phyloP scores from a whole-genome alignment of 2,329 filamentous ascomycete genomes.

The Cytospora leucostoma region DNA sequence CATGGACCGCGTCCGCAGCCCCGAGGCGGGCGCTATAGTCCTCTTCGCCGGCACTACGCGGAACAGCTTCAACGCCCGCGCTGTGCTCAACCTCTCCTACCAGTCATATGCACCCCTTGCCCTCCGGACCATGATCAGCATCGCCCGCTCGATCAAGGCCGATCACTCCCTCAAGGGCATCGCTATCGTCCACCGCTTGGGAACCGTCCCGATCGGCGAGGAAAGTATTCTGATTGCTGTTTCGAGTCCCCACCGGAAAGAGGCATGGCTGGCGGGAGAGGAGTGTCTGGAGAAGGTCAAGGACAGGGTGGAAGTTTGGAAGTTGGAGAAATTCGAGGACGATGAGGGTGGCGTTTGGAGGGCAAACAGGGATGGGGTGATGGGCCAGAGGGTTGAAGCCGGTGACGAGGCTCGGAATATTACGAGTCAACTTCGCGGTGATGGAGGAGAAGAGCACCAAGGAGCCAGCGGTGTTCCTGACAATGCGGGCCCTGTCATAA shows the following conservation, averaged over 20 bases:
- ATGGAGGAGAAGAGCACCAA: neutral
- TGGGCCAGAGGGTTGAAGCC: conserved; percentile 49
- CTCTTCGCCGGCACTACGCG: conserved; percentile 78
- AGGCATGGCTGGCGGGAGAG: conserved; percentile 86
- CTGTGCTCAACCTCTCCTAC: conserved; percentile 76
- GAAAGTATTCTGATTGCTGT: conserved; percentile 92
- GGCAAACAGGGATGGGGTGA: conserved; percentile 76
- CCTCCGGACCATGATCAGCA: conserved; percentile 66
- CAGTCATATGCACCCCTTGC: conserved; percentile 72
- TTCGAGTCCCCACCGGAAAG: conserved; percentile 77
- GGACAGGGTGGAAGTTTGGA: conserved; percentile 90
- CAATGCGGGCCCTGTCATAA: conserved; percentile 15
- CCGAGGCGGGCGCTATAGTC: conserved; percentile 74
- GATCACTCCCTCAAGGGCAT: conserved; percentile 72
- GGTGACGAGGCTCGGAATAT: neutral
- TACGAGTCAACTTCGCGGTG: conserved; percentile 11
- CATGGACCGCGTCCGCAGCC: conserved; percentile 70
- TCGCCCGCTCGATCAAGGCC: conserved; percentile 57
- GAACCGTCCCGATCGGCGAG: conserved; percentile 83
- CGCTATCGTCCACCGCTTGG: conserved; percentile 81
- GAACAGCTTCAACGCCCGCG: conserved; percentile 69
- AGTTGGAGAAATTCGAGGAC: conserved; percentile 81
- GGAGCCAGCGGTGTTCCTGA: neutral
- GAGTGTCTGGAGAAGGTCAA: conserved; percentile 88
- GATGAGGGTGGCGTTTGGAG: conserved; percentile 82